Conservation (phyloP, 2,329 filamentous ascomycete species). For the Ophiocordyceps camponoti-floridani region DNA sequence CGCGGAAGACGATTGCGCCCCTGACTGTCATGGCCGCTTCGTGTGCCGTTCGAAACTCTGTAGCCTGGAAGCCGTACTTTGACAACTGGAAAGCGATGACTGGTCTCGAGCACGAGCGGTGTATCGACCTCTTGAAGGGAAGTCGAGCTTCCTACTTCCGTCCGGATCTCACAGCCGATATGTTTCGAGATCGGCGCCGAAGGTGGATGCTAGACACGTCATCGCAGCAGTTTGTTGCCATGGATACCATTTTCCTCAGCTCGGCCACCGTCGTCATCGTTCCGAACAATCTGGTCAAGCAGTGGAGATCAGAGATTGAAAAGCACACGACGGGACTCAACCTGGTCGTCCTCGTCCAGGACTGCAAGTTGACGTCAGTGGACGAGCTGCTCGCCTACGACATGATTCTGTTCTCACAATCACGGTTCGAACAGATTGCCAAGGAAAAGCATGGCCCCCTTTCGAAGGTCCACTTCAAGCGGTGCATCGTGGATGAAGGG, state of each 20-base stretch:
- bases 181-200: too few relatives aligned
- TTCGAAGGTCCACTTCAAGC: constrained; percentile 60
- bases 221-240: too few relatives aligned
- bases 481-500: constrained; percentile 84
- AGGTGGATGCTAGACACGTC: too few relatives aligned
- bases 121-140: constrained; percentile 35
- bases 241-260: constrained; percentile 39
- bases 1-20: constrained; percentile 33
- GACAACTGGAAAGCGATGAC: constrained; percentile 24
- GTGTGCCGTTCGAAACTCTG: constrained; percentile 42
- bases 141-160: constrained; percentile 43
- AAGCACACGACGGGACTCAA: constrained; percentile 56
- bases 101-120: constrained; percentile 33
- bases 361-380: constrained; percentile 34
- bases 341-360: constrained; percentile 42
- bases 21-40: constrained; percentile 63
- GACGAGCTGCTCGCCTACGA: constrained; percentile 49
- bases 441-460: constrained; percentile 28
- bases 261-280: constrained; percentile 61
- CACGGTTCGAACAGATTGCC: constrained; percentile 47
- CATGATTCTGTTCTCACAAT: constrained; percentile 59
- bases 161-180: constrained; percentile 8
- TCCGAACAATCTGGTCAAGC: constrained; percentile 64
- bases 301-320: constrained; percentile 67
- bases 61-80: constrained; percentile 55